Evolutionary conservation across 345 rosid species (phyloP).

Genomic region (Firmiana major): DNA sequence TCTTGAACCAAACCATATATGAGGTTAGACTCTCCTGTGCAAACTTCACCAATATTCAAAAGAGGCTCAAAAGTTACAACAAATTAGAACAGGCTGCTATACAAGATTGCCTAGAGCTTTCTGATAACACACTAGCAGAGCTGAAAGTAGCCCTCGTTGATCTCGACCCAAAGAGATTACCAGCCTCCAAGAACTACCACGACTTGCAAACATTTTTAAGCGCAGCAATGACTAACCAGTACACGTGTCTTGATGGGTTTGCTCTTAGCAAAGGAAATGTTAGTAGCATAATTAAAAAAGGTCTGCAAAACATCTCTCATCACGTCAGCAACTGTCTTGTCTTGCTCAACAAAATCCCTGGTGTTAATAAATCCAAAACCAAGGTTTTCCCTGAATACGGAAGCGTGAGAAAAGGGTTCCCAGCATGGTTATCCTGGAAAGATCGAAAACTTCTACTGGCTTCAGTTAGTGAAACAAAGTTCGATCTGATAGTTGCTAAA

Average conservation of each 20-base stretch:
- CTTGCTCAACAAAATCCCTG: slow-evolving; percentile 57
- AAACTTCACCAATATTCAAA: slow-evolving; percentile 39
- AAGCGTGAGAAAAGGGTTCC: slow-evolving; percentile 44
- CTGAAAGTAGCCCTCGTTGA: slow-evolving; percentile 40
- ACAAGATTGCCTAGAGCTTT: slow-evolving; percentile 62
- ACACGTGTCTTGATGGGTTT: slow-evolving; percentile 86
- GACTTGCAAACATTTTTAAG: slow-evolving; percentile 58
- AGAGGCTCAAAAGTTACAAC: slow-evolving; percentile 18
- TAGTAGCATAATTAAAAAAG: slow-evolving; percentile 37
- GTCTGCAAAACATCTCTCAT: slow-evolving; percentile 47
- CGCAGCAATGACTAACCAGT: slow-evolving; percentile 79
- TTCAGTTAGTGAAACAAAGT: slow-evolving; percentile 24
- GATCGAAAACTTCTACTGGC: slow-evolving; percentile 46
- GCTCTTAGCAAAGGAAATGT: slow-evolving; percentile 34
- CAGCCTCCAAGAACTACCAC: slow-evolving; percentile 29
- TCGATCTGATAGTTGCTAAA: slow-evolving; percentile 56
- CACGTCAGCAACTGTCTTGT: slow-evolving; percentile 58
- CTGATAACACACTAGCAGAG: slow-evolving; percentile 40
- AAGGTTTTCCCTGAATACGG: slow-evolving; percentile 39
- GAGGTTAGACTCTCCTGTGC: slow-evolving; percentile 39
- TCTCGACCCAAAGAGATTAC: slow-evolving; percentile 29
- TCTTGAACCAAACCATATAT: slow-evolving; percentile 44
- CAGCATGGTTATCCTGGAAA: slow-evolving; percentile 47
- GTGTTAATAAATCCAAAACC: slow-evolving; percentile 22
- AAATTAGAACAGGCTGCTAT: slow-evolving; percentile 46